These are phyloP conservation scores for Coemansia erecta DNA, from an alignment of 192 early-diverging fungal species.

Conservation along the genomic window DNA sequence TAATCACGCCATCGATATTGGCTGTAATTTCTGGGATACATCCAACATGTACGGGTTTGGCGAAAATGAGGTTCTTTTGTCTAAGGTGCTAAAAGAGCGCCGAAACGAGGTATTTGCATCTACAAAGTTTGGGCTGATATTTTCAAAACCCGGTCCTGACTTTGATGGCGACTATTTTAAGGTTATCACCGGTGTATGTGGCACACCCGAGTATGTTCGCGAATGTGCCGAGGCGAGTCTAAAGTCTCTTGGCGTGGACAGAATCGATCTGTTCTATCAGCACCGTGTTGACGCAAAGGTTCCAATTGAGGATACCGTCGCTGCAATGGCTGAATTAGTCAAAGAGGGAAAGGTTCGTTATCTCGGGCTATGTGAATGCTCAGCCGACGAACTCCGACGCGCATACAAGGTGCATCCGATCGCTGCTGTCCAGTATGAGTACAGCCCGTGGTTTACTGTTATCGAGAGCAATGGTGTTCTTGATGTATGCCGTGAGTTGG, in stretches of 20 bases:
- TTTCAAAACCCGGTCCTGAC: background rate
- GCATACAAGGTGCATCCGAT: conserved; percentile 5
- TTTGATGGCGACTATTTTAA: background rate
- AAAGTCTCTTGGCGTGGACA: background rate
- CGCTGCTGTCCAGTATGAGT: conserved; percentile 14
- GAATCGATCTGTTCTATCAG: background rate
- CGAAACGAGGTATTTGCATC: background rate
- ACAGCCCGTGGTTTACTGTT: conserved; percentile 58
- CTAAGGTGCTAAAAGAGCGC: background rate
- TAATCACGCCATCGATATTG: conserved; percentile 55
- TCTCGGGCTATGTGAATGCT: background rate
- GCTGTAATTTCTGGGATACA: conserved; percentile 61
- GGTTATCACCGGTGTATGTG: background rate
- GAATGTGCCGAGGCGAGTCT: background rate
- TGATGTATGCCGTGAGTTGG: conserved; percentile 69
- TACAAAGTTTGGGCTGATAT: background rate
- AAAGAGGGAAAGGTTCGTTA: background rate
- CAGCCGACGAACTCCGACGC: background rate
- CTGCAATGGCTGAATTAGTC: conserved; percentile 1
- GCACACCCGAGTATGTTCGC: background rate
- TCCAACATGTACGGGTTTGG: conserved; percentile 59
- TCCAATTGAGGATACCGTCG: background rate
- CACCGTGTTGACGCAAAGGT: conserved; percentile 3
- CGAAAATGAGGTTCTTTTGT: conserved; percentile 7
- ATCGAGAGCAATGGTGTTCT: conserved; percentile 70